A percentile compares a stretch with the other conserved stretches of the same genome.
These are phyloP conservation scores for Urochloa ruziziensis DNA, from an alignment of 176 grass and related monocot species.

Conservation along the genomic window DNA sequence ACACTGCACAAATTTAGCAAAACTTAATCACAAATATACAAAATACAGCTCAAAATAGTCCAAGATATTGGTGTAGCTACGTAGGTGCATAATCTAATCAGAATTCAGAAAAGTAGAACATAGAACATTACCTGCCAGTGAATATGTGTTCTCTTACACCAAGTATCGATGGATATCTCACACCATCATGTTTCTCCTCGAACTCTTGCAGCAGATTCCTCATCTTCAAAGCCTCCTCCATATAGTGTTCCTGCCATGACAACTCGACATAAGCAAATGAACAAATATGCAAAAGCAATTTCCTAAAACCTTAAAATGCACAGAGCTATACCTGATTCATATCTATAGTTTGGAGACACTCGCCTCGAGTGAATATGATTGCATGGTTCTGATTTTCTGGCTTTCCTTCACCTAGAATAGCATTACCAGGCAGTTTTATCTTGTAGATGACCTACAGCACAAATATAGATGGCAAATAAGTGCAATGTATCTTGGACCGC, in stretches of 20 bases:
- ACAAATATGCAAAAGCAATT: not conserved
- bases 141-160: slow-evolving; percentile 99
- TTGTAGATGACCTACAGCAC: slow-evolving; percentile 75
- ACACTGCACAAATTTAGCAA: slow-evolving; percentile 64
- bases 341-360: slow-evolving; percentile 98
- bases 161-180: slow-evolving; percentile 97
- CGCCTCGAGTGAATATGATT: slow-evolving; percentile 96
- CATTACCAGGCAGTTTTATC: slow-evolving; percentile 95
- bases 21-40: not conserved
- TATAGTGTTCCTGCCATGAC: slow-evolving; percentile 83
- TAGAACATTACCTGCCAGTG: slow-evolving; percentile 77
- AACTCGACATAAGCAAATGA: slow-evolving; percentile 17
- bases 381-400: slow-evolving; percentile 99
- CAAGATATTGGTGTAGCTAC: not conserved
- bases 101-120: slow-evolving; percentile 8
- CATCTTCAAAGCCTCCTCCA: slow-evolving; percentile 99
- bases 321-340: slow-evolving; percentile 89
- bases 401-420: slow-evolving; percentile 94
- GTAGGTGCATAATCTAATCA: not conserved
- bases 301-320: not conserved
- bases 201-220: slow-evolving; percentile 98
- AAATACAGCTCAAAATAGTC: not conserved
- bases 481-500: not conserved
- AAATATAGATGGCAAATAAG: slow-evolving; percentile 24
- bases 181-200: slow-evolving; percentile 82